phyloP scores from a whole-genome alignment of 2,329 filamentous ascomycete species.

The Aspergillus oerlinghausenensis region DNA sequence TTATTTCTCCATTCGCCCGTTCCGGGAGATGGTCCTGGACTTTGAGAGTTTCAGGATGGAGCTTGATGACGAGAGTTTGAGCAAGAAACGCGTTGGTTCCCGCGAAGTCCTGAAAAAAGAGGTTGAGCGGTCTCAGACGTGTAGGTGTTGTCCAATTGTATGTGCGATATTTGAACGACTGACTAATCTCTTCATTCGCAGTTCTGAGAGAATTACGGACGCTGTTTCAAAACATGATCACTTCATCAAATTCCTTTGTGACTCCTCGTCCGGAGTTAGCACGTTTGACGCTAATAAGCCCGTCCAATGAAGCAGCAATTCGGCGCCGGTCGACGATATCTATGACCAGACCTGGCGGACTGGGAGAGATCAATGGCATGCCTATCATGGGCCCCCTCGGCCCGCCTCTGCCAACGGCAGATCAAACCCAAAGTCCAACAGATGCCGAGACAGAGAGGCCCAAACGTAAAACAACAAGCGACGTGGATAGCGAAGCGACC shows the following conservation, averaged over 20 bases:
- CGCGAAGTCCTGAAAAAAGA: slow-evolving; percentile 58
- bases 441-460: slow-evolving; percentile 11
- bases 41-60: slow-evolving; percentile 69
- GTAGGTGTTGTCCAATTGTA: slow-evolving; percentile 49
- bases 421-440: slow-evolving; percentile 16
- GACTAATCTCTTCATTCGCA: slow-evolving; percentile 30
- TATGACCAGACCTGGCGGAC: slow-evolving; percentile 22
- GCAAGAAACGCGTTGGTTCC: slow-evolving; percentile 69
- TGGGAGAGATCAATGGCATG: slow-evolving; percentile 43
- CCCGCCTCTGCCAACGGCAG: slow-evolving; percentile 27
- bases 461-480: slow-evolving; percentile 25
- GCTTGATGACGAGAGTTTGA: slow-evolving; percentile 58
- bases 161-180: not conserved
- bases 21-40: slow-evolving; percentile 74
- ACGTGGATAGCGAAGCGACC: slow-evolving; percentile 31
- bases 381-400: slow-evolving; percentile 45
- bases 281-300: slow-evolving; percentile 67
- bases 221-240: slow-evolving; percentile 68
- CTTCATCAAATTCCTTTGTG: slow-evolving; percentile 57
- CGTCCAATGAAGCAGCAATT: slow-evolving; percentile 51
- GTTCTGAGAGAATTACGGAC: slow-evolving; percentile 69
- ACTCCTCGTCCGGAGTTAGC: slow-evolving; percentile 73
- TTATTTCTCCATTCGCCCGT: slow-evolving; percentile 79
- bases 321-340: slow-evolving; percentile 45
- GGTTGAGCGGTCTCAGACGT: slow-evolving; percentile 62